These are phyloP conservation scores for Polyporus arcularius DNA, from an alignment of 768 basidiomycete species.

Conservation along the genomic window DNA sequence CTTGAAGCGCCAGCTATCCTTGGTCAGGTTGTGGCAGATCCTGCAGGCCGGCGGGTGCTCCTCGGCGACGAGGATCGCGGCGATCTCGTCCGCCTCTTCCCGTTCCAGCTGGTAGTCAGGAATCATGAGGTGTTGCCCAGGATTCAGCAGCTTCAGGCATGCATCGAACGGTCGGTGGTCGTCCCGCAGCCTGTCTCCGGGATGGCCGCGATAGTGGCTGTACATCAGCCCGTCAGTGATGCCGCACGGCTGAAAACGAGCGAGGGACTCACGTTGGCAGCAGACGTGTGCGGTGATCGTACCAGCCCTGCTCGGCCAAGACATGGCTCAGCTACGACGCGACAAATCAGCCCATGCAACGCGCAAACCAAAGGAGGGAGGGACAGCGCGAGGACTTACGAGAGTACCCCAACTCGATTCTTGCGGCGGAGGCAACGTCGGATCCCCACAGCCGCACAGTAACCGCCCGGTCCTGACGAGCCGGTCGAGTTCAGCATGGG, in stretches of 20 bases:
- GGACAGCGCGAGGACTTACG: background rate
- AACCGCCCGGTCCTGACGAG: background rate
- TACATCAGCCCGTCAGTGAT: background rate
- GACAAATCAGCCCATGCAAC: background rate
- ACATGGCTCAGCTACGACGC: background rate
- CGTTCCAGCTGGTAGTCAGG: background rate
- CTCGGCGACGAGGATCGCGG: background rate
- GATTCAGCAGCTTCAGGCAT: background rate
- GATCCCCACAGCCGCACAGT: background rate
- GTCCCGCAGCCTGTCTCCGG: background rate
- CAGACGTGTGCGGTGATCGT: background rate
- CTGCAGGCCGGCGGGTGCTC: background rate
- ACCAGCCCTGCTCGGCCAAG: background rate
- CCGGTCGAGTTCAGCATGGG: background rate
- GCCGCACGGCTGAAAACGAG: background rate
- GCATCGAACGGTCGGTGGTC: background rate
- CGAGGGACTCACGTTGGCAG: too few relatives aligned
- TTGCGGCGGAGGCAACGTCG: background rate
- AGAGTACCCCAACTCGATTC: background rate
- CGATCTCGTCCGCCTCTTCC: background rate
- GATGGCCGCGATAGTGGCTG: background rate
- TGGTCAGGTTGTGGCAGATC: background rate
- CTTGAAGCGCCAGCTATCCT: background rate
- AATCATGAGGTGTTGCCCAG: background rate
- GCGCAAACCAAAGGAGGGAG: too few relatives aligned